Evolutionary conservation across 768 basidiomycete species (phyloP).

Genomic region (Coprinopsis cinerea): DNA sequence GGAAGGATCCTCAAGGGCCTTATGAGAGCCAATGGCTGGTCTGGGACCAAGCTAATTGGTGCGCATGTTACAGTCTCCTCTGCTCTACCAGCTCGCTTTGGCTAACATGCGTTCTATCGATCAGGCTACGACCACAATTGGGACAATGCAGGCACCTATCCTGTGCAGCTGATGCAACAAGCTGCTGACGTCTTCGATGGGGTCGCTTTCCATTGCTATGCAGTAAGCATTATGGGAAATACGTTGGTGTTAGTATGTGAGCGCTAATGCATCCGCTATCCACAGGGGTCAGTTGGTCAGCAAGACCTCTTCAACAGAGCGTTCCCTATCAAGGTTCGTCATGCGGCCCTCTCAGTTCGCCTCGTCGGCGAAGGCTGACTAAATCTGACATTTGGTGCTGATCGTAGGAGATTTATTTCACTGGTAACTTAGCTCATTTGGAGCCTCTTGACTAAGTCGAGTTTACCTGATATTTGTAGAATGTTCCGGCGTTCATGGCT

Average conservation of each 20-base stretch:
- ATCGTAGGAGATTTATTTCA: constrained; percentile 39
- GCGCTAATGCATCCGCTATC: background rate
- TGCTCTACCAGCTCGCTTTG: background rate
- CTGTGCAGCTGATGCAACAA: constrained; percentile 54
- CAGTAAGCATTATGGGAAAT: constrained; percentile 16
- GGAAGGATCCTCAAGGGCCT: constrained; percentile 46
- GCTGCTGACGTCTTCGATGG: constrained; percentile 52
- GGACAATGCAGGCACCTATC: constrained; percentile 53
- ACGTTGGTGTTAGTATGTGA: background rate
- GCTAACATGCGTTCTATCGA: background rate
- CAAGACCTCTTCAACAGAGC: constrained; percentile 49
- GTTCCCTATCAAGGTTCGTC: constrained; percentile 45
- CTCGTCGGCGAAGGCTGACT: background rate
- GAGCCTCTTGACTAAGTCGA: background rate
- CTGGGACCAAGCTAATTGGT: constrained; percentile 54
- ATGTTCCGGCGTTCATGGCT: constrained; percentile 54
- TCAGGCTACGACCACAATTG: constrained; percentile 58
- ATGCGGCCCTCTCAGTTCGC: background rate
- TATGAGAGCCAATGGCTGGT: constrained; percentile 56
- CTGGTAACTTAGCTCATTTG: constrained; percentile 19
- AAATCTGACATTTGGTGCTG: background rate
- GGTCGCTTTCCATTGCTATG: constrained; percentile 67
- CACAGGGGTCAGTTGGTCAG: constrained; percentile 36
- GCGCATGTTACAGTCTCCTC: constrained; percentile 1
- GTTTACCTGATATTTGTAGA: constrained; percentile 26